phyloP scores from a whole-genome alignment of 2,329 filamentous ascomycete genomes.

The Fusarium citri region DNA sequence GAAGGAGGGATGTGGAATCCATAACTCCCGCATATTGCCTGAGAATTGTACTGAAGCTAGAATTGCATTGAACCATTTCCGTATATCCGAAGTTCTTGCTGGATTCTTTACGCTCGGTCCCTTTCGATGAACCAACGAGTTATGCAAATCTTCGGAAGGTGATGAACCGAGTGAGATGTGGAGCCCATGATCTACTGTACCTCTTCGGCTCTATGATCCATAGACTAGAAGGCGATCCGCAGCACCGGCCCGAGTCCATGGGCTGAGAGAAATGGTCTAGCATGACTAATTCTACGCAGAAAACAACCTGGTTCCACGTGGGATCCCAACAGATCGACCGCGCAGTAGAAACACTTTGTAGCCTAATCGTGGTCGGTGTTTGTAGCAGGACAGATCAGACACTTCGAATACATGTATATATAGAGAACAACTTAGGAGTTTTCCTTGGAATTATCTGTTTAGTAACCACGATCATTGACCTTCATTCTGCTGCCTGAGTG shows the following conservation, averaged over 20 bases:
- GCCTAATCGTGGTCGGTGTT: not conserved
- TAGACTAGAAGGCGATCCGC: not conserved
- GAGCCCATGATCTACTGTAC: not conserved
- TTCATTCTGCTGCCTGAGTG: not conserved
- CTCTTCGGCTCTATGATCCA: not conserved
- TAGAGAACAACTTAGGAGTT: accelerated
- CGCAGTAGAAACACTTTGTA: not conserved
- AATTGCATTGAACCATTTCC: too few relatives aligned
- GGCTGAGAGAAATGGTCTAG: not conserved
- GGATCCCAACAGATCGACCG: not conserved
- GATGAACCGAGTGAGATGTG: not conserved
- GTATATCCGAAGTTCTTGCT: not conserved
- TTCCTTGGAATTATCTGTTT: accelerated
- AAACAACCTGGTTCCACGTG: not conserved
- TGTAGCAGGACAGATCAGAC: too few relatives aligned
- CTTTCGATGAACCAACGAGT: not conserved
- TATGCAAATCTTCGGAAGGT: not conserved
- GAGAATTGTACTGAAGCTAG: not conserved
- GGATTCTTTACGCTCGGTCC: not conserved
- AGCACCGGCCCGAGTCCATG: not conserved
- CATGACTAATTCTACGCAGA: not conserved
- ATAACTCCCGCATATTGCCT: accelerated
- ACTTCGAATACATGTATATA: not conserved
- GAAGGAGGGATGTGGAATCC: accelerated
- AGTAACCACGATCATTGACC: not conserved